These are phyloP conservation scores for Magnusiomyces ingens DNA, from an alignment of 1,139 yeast species.

Conservation along the genomic window DNA sequence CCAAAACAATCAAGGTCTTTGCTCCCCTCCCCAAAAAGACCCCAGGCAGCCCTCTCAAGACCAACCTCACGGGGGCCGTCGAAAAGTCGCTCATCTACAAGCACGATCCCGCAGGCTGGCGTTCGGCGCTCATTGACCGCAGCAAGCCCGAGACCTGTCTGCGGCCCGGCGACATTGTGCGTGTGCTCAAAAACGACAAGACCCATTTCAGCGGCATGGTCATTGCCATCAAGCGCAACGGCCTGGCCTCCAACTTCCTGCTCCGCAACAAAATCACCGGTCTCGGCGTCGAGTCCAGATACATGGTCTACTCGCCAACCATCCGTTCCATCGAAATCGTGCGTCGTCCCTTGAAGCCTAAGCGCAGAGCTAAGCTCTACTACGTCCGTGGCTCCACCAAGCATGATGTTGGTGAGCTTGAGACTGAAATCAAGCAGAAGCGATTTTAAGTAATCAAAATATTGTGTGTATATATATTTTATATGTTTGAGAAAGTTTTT, in stretches of 20 bases:
- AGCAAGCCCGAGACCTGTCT: constrained; percentile 42
- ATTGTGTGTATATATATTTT: no score
- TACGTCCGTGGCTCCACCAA: constrained; percentile 71
- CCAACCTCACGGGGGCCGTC: constrained; percentile 45
- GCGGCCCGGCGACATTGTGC: constrained; percentile 75
- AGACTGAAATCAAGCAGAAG: constrained; percentile 31
- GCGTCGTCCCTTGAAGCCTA: constrained; percentile 63
- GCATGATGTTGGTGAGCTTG: constrained; percentile 77
- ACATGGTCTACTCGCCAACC: constrained; percentile 73
- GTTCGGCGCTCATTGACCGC: constrained; percentile 54
- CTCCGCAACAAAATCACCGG: constrained; percentile 74
- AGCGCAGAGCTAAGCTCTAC: constrained; percentile 74
- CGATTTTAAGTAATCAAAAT: background rate
- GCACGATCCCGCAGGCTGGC: constrained; percentile 69
- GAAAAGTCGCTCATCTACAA: constrained; percentile 44
- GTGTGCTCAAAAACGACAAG: constrained; percentile 64
- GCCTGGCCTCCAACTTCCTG: constrained; percentile 62
- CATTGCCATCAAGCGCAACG: constrained; percentile 64
- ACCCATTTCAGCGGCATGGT: constrained; percentile 72
- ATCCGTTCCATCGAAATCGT: constrained; percentile 67
- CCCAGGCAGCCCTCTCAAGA: constrained; percentile 23
- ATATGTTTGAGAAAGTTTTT: no score
- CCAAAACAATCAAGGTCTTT: constrained; percentile 31
- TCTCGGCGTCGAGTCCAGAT: constrained; percentile 73
- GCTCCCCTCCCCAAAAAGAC: constrained; percentile 20